Conservation (phyloP, 2,329 filamentous ascomycete genomes). For the Epichloe baconii region DNA sequence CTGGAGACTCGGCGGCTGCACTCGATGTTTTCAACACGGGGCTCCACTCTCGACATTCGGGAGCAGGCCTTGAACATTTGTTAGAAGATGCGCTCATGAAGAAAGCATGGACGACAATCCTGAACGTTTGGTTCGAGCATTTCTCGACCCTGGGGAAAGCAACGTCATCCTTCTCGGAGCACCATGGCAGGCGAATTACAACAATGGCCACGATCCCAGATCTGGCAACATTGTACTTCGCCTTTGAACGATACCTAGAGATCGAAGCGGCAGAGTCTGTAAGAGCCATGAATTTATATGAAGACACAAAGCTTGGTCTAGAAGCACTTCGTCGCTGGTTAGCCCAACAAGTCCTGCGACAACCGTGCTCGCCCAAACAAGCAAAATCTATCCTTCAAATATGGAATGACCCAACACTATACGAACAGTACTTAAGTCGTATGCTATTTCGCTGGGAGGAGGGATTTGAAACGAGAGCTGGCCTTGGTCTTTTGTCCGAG, state of each 20-base stretch:
- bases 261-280: conserved; percentile 13
- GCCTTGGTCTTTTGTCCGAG: conserved; percentile 20
- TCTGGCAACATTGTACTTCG: conserved; percentile 19
- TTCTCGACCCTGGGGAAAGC: conserved; percentile 8
- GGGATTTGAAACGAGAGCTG: conserved; percentile 16
- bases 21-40: conserved; percentile 27
- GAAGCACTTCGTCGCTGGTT: conserved; percentile 17
- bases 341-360: conserved; percentile 17
- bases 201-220: conserved; percentile 15
- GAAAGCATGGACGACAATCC: conserved; percentile 22
- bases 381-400: conserved; percentile 26
- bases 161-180: background rate
- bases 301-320: conserved; percentile 13
- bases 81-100: conserved; percentile 26
- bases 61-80: conserved; percentile 30
- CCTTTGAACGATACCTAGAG: conserved; percentile 21
- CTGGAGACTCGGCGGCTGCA: conserved; percentile 26
- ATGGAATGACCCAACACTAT: conserved; percentile 25
- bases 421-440: conserved; percentile 29
- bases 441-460: conserved; percentile 18
- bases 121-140: conserved; percentile 26
- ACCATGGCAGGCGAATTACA: conserved; percentile 1
- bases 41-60: conserved; percentile 18
- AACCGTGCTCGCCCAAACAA: conserved; percentile 21
- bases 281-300: conserved; percentile 12